A percentile compares a stretch with the other conserved stretches of the same genome.
Evolutionary conservation across 345 rosid genomes (phyloP).

Genomic region (Salix arbutifolia): DNA sequence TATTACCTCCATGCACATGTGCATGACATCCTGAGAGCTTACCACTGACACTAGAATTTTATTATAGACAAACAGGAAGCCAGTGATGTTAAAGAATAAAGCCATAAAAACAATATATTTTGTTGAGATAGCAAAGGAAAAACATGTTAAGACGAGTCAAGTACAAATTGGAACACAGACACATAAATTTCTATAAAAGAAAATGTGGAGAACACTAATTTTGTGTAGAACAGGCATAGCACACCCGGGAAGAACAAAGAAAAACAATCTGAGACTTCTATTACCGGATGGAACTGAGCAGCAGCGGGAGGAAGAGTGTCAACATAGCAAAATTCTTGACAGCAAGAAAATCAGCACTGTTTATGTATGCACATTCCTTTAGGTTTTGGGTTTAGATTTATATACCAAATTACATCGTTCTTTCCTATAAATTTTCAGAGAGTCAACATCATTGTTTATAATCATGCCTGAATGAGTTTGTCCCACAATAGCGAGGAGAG

Average conservation of each 20-base stretch:
- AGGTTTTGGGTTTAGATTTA: not conserved
- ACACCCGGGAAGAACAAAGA: not conserved
- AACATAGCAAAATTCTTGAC: not conserved
- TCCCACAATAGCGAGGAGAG: not conserved
- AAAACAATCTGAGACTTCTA: not conserved
- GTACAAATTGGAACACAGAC: not conserved
- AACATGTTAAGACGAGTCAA: not conserved
- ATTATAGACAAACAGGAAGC: not conserved
- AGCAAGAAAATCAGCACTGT: not conserved
- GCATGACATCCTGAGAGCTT: not conserved
- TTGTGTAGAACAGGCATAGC: not conserved
- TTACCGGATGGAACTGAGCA: not conserved
- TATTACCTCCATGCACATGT: not conserved
- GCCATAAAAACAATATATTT: no score
- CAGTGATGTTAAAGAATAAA: not conserved
- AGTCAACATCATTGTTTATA: not conserved
- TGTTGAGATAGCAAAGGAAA: not conserved
- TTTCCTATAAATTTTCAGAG: not conserved
- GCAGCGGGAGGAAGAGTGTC: not conserved
- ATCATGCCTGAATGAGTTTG: not conserved
- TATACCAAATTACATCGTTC: not conserved
- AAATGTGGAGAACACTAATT: not conserved
- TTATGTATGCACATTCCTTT: not conserved
- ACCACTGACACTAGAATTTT: not conserved
- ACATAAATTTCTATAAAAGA: not conserved